Base-by-base conservation (phyloP, 179 eudicot genomes). In the Silene coronaria region DNA sequence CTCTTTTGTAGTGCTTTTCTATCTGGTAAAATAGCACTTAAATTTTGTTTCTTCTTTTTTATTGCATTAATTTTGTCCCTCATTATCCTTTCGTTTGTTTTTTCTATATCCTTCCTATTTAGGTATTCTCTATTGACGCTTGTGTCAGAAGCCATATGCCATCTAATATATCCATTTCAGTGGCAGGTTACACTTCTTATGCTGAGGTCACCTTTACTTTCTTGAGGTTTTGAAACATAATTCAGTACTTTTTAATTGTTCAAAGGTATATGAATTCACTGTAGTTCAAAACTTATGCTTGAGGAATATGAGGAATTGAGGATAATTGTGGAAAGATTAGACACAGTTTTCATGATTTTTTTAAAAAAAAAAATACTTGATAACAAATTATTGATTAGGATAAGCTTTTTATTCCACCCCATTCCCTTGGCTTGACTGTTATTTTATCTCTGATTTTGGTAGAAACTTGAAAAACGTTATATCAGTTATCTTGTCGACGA, bases 111-210 rank as follows among this genome's bases (percentile, higher is more conserved):
- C 58, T 63, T 65, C 8, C 42, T 53, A 51, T 36, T 76, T 85
- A 92, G 97, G 87, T 92, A 92, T 75, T 90, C 97, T 78, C 86
- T 92, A 27, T 77, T 92, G 80, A 92, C 97, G 19, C 88, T 92
- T 77, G 91, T 85, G 48, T 90, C 97, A 1, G 97, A 92, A 81
- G 91, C 97, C 73, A 81, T 92, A 78, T 92, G 97, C 83, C 90
- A 89, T 82, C 84, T 92, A 73, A 92, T 90, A 16, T 89, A 90
- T 82, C 97, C 97, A 84, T 92, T 92, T 81, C 86, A 94, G 80
- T 92, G 97, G 97, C 93, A 90, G 96, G 97, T 90, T 79, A 23
- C 21, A 48, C 68, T 72, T 64, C 74, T 72, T 21, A 48, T 22
- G 30, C 71, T 63, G 71, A 14, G n/a, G 24, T 46, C 42, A 51